Base-by-base conservation (phyloP, 2,329 filamentous ascomycete genomes). In the Venturia aucupariae region DNA sequence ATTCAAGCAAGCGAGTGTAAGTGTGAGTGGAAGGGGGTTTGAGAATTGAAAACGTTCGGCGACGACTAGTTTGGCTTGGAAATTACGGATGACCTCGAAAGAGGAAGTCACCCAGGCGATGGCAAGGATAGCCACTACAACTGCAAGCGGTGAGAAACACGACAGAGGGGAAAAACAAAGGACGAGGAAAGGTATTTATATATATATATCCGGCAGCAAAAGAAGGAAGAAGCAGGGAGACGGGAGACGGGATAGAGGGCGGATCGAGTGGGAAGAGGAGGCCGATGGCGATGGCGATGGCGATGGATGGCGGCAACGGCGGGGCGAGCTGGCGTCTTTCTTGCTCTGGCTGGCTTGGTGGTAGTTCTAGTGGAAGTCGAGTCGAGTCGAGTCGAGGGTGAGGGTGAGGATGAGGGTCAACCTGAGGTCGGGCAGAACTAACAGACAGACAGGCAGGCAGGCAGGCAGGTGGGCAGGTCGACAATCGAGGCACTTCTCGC, bases 401-500 rank as follows among this genome's bases (percentile, higher is more conserved):
- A n/a, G n/a, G n/a, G n/a, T n/a, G n/a, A n/a, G n/a, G n/a, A n/a
- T n/a, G n/a, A n/a, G n/a, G n/a, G n/a, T n/a, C n/a, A n/a, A n/a
- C n/a, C n/a, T n/a, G n/a, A n/a, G n/a, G n/a, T n/a, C n/a, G n/a
- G n/a, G n/a, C n/a, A n/a, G n/a, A n/a, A n/a, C n/a, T n/a, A n/a
- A n/a, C n/a, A n/a, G n/a, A n/a, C n/a, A n/a, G n/a, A n/a, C n/a
- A n/a, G n/a, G n/a, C n/a, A n/a, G 41, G n/a, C n/a, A 1, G 41
- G 41, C 41, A 44, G 41, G 41, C n/a, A 46, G 44, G 3, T 7
- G 46, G 22, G 11, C 46, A 24, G 46, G 6, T 51, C 4, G 13
- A 57, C 2, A 11, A 27, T n/a, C 70, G 72, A 74, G 75, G 74
- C 76, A 77, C 79, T 78, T 78, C 79, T 74, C 73, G 69, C 68